Conservation (phyloP, 2,329 filamentous ascomycete genomes). For the Trichoderma cornu-damae region DNA sequence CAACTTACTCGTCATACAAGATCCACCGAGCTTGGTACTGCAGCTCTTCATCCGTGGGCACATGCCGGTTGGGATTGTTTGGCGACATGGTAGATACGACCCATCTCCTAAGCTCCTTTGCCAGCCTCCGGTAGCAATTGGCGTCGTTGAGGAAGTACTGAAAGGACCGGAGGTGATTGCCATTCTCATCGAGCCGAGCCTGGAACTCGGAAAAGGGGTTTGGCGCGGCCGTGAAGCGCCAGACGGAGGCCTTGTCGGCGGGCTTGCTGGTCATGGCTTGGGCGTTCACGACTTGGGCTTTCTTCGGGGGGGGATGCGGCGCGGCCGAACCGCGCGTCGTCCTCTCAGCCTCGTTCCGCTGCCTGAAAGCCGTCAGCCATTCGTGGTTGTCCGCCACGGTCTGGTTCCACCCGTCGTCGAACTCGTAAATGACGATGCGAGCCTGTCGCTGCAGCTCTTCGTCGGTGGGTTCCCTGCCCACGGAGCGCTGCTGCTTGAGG, state of each 20-base stretch:
- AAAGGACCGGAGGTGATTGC: constrained; percentile 20
- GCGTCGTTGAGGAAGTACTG: constrained; percentile 53
- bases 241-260: neutral
- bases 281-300: neutral
- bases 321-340: neutral
- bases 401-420: constrained; percentile 60
- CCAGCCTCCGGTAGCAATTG: constrained; percentile 55
- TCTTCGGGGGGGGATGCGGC: neutral
- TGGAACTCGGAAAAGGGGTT: constrained; percentile 11
- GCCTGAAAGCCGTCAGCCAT: constrained; percentile 51
- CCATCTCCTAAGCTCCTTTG: constrained; percentile 49
- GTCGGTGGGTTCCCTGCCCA: constrained; percentile 48
- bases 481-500: constrained; percentile 40
- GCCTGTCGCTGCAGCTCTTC: constrained; percentile 52
- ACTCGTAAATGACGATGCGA: constrained; percentile 57
- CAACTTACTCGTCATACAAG: constrained; percentile 54
- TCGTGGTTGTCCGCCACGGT: constrained; percentile 53
- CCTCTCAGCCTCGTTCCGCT: constrained; percentile 36
- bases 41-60: constrained; percentile 58
- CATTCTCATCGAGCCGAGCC: neutral
- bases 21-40: constrained; percentile 60
- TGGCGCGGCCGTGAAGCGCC: neutral
- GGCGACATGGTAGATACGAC: constrained; percentile 50
- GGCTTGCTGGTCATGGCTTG: neutral
- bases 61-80: constrained; percentile 55